Evolutionary conservation across 495 filamentous ascomycete genomes (phyloP).

Genomic region (Venustampulla echinocandica): DNA sequence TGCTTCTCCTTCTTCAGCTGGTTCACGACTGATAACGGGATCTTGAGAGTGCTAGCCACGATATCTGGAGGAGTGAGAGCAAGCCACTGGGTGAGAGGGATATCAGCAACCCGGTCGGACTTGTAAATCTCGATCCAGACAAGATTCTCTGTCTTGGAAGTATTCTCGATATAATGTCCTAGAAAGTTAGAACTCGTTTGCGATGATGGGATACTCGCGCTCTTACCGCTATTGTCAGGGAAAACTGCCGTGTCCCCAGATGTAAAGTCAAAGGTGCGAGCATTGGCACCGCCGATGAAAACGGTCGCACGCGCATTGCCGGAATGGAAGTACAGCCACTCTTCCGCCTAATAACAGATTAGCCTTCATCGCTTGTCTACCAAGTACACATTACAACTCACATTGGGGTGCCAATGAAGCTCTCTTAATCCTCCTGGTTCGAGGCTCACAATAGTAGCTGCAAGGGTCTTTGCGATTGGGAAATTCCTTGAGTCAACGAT

Average conservation of each 20-base stretch:
- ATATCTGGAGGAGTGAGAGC: constrained; percentile 53
- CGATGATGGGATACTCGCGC: too few relatives aligned
- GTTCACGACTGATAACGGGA: constrained; percentile 46
- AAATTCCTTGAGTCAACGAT: constrained; percentile 57
- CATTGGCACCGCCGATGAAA: constrained; percentile 48
- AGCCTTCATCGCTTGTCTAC: neutral
- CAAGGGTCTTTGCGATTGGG: constrained; percentile 50
- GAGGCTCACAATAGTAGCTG: constrained; percentile 50
- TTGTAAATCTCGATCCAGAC: constrained; percentile 62
- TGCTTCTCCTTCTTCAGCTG: constrained; percentile 58
- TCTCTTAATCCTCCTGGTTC: constrained; percentile 53
- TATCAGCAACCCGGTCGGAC: constrained; percentile 53
- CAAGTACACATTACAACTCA: constrained; percentile 23
- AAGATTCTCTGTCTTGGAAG: constrained; percentile 47
- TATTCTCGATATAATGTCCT: constrained; percentile 60
- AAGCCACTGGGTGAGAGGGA: constrained; percentile 55
- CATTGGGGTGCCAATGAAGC: constrained; percentile 63
- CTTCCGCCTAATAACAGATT: constrained; percentile 38
- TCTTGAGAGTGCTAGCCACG: constrained; percentile 48
- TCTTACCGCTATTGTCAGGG: constrained; percentile 49
- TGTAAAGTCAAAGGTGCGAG: constrained; percentile 55
- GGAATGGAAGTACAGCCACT: constrained; percentile 59
- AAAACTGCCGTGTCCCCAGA: constrained; percentile 58
- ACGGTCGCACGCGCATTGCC: constrained; percentile 51
- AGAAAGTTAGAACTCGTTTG: neutral